Conservation (phyloP, 148 eudicot species). For the Fagopyrum tataricum region DNA sequence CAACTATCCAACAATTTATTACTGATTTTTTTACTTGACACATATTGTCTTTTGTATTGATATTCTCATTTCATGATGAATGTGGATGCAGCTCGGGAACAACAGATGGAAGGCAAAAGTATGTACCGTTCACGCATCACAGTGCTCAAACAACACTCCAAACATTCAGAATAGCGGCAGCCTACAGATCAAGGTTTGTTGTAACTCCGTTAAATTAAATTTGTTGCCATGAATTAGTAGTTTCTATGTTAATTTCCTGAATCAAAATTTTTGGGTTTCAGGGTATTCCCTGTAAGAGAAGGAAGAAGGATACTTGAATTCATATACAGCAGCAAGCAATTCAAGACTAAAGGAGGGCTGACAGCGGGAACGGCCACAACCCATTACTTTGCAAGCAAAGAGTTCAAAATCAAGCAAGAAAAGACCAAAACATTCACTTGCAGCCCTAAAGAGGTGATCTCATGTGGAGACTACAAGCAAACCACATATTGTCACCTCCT, state of each 20-base stretch:
- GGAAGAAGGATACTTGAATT: constrained; percentile 62
- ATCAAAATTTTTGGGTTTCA: constrained; percentile 11
- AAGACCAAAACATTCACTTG: constrained; percentile 44
- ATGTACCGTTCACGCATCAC: constrained; percentile 60
- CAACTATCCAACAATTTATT: neutral
- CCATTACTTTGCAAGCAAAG: constrained; percentile 49
- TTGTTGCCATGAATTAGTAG: neutral
- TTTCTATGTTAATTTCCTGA: neutral
- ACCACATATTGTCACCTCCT: constrained; percentile 75
- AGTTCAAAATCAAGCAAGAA: constrained; percentile 52
- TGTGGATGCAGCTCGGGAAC: constrained; percentile 53
- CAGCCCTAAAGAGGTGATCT: constrained; percentile 62
- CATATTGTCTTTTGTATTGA: neutral
- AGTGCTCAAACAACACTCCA: constrained; percentile 63
- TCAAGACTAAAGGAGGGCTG: constrained; percentile 58
- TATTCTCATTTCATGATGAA: neutral
- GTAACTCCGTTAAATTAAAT: constrained; percentile 8
- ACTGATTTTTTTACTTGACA: neutral
- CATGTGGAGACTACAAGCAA: constrained; percentile 55
- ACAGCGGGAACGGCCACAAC: constrained; percentile 75
- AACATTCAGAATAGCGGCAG: constrained; percentile 56
- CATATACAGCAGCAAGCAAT: constrained; percentile 67
- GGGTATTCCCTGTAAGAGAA: constrained; percentile 53
- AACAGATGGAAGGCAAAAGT: constrained; percentile 77
- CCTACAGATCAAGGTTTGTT: constrained; percentile 74